These are phyloP conservation scores for Colletotrichum sp. DNA, from an alignment of 2,329 filamentous ascomycete species.

Conservation along the genomic window DNA sequence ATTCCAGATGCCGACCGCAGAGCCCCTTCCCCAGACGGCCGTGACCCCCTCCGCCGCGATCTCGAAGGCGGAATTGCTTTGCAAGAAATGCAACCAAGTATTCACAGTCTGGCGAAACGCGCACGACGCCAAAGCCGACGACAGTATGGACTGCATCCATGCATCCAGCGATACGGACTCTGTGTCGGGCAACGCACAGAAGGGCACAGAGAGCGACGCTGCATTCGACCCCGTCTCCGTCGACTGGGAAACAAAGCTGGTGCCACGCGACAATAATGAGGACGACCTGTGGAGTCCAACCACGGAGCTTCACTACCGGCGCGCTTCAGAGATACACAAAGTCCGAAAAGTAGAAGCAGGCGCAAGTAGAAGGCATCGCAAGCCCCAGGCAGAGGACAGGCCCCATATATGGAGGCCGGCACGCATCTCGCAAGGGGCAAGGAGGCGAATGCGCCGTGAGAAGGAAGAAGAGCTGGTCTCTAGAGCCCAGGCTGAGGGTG, in stretches of 20 bases:
- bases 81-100: neutral
- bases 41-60: neutral
- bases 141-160: accelerated
- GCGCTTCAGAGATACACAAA: neutral
- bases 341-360: neutral
- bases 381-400: too few relatives aligned
- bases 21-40: neutral
- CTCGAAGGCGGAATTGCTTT: accelerated
- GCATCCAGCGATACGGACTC: neutral
- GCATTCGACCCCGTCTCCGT: neutral
- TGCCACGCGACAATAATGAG: neutral
- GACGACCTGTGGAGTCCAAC: neutral
- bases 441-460: neutral
- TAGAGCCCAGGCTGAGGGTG: neutral
- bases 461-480: neutral
- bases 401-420: neutral
- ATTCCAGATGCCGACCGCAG: neutral
- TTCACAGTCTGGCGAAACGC: accelerated
- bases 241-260: neutral
- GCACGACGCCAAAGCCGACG: accelerated
- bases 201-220: neutral
- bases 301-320: neutral
- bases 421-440: neutral
- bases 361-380: accelerated
- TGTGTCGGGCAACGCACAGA: neutral